Evolutionary conservation across 257 asterid genomes (phyloP).

Genomic region (Solanum pinnatisectum): DNA sequence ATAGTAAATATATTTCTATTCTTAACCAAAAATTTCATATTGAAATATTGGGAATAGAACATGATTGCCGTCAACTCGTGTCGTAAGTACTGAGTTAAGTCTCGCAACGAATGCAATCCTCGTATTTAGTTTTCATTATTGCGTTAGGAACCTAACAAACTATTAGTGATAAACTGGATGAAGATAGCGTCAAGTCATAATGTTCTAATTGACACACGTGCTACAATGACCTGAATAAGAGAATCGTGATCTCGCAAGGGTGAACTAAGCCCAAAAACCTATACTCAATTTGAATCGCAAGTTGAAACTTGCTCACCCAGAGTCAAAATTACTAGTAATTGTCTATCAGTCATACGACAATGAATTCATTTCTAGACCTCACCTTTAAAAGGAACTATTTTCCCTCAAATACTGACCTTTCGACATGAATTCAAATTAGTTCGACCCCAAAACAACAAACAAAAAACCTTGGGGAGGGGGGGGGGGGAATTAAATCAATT

Average conservation of each 20-base stretch:
- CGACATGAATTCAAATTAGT: background rate
- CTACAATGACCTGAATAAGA: background rate
- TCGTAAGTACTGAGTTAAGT: background rate
- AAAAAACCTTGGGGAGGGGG: too few species aligned
- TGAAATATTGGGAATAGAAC: background rate
- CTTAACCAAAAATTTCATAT: background rate
- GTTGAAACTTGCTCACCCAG: background rate
- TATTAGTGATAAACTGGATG: background rate
- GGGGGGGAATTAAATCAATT: too few species aligned
- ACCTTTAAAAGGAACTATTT: background rate
- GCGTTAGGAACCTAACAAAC: background rate
- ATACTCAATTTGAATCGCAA: background rate
- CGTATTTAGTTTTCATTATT: background rate
- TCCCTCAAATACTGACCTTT: background rate
- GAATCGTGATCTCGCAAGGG: background rate
- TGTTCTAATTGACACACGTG: background rate
- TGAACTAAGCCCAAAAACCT: background rate
- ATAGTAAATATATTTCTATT: background rate
- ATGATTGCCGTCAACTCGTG: background rate
- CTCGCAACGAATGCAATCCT: background rate
- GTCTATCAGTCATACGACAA: background rate
- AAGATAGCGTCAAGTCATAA: background rate
- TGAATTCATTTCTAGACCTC: background rate
- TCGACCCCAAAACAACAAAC: background rate
- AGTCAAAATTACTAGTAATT: background rate